Evolutionary conservation across 768 basidiomycete genomes (phyloP).

Genomic region (Leccinum broughii): DNA sequence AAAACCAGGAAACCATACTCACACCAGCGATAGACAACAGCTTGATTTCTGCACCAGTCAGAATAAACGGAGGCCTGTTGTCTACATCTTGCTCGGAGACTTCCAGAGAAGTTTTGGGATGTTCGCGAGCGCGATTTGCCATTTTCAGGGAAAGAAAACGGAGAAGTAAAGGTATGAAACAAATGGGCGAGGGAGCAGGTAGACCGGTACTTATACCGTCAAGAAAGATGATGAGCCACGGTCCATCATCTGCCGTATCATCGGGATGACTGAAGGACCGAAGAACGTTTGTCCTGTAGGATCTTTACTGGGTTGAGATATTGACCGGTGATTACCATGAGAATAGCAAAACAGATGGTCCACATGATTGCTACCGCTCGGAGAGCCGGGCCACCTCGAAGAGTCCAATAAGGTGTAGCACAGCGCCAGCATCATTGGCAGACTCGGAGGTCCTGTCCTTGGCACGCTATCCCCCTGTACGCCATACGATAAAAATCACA

Average conservation of each 20-base stretch:
- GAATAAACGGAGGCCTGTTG: slow-evolving; percentile 38
- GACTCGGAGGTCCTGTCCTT: background rate
- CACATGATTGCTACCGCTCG: background rate
- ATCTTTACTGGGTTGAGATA: background rate
- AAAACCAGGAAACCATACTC: slow-evolving; percentile 18
- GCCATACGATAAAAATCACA: background rate
- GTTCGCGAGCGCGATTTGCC: slow-evolving; percentile 3
- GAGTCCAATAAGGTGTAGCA: background rate
- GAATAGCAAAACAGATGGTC: background rate
- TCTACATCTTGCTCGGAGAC: slow-evolving; percentile 31
- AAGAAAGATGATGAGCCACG: no score
- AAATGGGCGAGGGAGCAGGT: no score
- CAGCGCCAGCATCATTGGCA: background rate
- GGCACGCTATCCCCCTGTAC: background rate
- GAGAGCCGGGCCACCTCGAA: background rate
- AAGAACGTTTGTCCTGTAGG: slow-evolving; percentile 14
- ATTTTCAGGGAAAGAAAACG: slow-evolving; percentile 7
- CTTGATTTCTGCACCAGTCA: slow-evolving; percentile 53
- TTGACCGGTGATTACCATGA: slow-evolving; percentile 10
- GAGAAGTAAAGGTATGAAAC: background rate
- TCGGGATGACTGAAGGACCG: background rate
- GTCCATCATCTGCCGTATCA: background rate
- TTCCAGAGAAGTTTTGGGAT: slow-evolving; percentile 21
- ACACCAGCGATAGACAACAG: slow-evolving; percentile 63
- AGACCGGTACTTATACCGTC: no score